These are phyloP conservation scores for Trypanosoma caninum DNA, from an alignment of 208 protist genomes.

Conservation along the genomic window DNA sequence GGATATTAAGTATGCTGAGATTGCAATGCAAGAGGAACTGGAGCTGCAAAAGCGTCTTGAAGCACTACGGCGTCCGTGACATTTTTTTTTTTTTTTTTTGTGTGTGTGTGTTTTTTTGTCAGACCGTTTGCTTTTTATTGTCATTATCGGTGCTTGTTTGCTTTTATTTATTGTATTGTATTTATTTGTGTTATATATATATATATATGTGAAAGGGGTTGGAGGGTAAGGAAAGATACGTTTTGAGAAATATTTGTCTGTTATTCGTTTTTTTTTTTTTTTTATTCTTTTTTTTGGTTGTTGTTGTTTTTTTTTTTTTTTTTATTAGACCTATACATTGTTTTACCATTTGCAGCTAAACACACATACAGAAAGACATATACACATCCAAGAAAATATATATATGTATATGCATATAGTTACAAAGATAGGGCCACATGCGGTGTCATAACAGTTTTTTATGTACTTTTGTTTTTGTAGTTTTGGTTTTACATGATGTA, in stretches of 20 bases:
- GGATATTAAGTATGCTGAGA: constrained; percentile 43
- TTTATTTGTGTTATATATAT: neutral
- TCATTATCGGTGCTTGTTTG: no score
- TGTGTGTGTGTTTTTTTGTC: neutral
- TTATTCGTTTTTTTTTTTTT: neutral
- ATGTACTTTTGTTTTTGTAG: constrained; percentile 3
- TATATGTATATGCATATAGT: neutral
- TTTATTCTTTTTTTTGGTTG: constrained; percentile 5
- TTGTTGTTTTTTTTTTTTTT: constrained; percentile 1
- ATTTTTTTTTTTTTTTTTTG: neutral
- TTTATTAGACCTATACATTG: neutral
- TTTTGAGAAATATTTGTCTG: neutral
- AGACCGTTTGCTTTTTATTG: no score
- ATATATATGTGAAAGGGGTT: neutral
- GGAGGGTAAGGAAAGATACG: neutral
- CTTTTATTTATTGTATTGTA: no score
- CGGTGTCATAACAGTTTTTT: no score
- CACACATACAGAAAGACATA: no score
- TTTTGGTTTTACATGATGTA: neutral
- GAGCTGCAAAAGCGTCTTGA: constrained; percentile 45
- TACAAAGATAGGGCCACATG: no score
- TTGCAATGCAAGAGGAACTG: constrained; percentile 42
- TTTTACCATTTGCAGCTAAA: no score
- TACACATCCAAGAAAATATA: neutral
- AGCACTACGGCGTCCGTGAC: constrained; percentile 31